These are phyloP conservation scores for Rhizopogon vesiculosus DNA, from an alignment of 768 basidiomycete genomes.

Conservation along the genomic window DNA sequence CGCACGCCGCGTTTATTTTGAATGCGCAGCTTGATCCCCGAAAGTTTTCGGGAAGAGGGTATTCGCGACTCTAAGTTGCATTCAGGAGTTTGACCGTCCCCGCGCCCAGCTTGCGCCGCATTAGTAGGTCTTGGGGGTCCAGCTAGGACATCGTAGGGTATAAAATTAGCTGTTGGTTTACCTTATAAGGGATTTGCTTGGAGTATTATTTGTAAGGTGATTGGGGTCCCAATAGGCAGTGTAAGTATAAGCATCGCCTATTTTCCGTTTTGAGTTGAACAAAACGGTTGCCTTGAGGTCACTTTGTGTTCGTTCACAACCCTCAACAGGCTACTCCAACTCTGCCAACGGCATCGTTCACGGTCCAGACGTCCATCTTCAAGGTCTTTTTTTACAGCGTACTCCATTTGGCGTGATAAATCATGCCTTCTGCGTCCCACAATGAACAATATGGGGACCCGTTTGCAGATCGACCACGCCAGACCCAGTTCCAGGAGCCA, in stretches of 20 bases:
- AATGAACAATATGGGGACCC: slow-evolving; percentile 52
- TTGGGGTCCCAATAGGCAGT: slow-evolving; percentile 26
- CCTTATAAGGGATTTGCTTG: too few species aligned
- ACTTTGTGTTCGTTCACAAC: slow-evolving; percentile 15
- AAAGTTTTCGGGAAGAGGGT: not conserved
- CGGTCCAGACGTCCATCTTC: not conserved
- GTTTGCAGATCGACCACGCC: slow-evolving; percentile 65
- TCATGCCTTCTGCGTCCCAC: slow-evolving; percentile 24
- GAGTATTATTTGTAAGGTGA: slow-evolving; percentile 9
- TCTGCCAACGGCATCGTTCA: slow-evolving; percentile 9
- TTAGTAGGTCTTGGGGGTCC: too few species aligned
- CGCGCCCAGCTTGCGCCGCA: too few species aligned
- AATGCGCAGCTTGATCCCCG: not conserved
- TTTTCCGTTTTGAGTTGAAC: slow-evolving; percentile 18
- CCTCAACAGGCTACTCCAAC: slow-evolving; percentile 8
- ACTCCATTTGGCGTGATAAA: not conserved
- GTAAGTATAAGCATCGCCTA: slow-evolving; percentile 27
- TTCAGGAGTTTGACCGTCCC: too few species aligned
- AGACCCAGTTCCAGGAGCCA: slow-evolving; percentile 55
- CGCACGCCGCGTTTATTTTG: not conserved
- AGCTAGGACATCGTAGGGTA: too few species aligned
- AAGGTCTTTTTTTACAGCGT: not conserved
- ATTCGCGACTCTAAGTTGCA: too few species aligned
- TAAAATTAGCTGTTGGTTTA: too few species aligned
- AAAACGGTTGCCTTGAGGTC: slow-evolving; percentile 18